Evolutionary conservation across 805 yeast genomes (phyloP), one percentile per base, ranked within the genome.

Genomic region (Candida patagonica): DNA sequence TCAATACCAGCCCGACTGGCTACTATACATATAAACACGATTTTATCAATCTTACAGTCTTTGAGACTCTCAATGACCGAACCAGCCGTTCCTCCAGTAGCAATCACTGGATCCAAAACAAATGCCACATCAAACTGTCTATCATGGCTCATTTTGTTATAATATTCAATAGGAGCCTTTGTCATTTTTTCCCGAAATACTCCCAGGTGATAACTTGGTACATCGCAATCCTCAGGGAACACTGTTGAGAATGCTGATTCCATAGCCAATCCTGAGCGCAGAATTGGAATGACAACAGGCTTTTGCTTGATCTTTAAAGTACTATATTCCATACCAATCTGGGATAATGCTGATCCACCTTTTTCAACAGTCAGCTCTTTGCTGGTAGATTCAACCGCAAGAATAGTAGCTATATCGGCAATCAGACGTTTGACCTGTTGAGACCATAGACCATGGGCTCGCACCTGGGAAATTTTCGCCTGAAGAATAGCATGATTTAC

Each of bases 51-150:
- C n/a, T 54, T 55, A 58, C 62, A 58, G 35, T 57, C 62, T 50
- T 43, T 44, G 29, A 56, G 41, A 8, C 55, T 50, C 33, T 51
- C 55, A 30, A 57, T 49, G 13, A 54, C 61, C 5, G 62, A 62
- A 19, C 37, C 27, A 12, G 57, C 56, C 8, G 62, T 57, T 13
- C 62, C 60, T n/a, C 62, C 62, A n/a, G 62, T 57, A 2, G 62
- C 62, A 40, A 57, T 49, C 10, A 57, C 54, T 17, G 62, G 62
- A 31, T 57, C 62, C 12, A 57, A 37, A 21, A 57, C 51, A 40
- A 57, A 43, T 8, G 57, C 62, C 13, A 52, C 25, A 15, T 49
- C 52, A 31, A 32, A 40, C 5, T 45, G 42, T 3, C 27, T 22
- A 25, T 35, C 36, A 23, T 26, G 40, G 6, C 62, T 62, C 34